These are phyloP conservation scores for Diplodia corticola DNA, from an alignment of 2,329 filamentous ascomycete species.

Conservation along the genomic window DNA sequence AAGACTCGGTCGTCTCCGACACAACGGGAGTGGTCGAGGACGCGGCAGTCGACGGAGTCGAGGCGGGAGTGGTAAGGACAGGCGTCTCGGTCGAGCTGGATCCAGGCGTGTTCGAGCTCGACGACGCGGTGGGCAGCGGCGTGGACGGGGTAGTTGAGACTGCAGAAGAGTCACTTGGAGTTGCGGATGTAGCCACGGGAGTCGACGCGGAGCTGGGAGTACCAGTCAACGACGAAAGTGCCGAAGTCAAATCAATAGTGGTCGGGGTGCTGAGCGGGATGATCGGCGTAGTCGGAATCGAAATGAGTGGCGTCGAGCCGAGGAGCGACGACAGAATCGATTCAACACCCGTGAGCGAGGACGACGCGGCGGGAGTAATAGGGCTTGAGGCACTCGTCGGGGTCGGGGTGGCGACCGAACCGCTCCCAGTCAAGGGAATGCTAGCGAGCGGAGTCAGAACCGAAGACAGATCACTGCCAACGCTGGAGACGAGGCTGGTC, in stretches of 20 bases:
- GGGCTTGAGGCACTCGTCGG: conserved; percentile 1
- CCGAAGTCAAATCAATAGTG: conserved; percentile 16
- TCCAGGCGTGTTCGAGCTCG: background rate
- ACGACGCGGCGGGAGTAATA: background rate
- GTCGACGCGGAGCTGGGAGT: conserved; percentile 6
- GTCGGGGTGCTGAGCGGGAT: conserved; percentile 20
- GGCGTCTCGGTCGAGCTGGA: background rate
- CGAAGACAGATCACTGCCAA: conserved; percentile 4
- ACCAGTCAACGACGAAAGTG: conserved; percentile 6
- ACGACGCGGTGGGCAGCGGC: background rate
- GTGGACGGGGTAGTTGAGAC: conserved; percentile 10
- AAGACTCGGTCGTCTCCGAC: conserved; percentile 2
- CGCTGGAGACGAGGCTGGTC: conserved; percentile 13
- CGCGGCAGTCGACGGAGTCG: background rate
- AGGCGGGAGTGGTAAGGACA: background rate
- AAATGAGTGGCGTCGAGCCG: conserved; percentile 10
- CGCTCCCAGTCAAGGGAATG: background rate
- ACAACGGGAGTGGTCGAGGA: background rate
- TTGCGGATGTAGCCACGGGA: conserved; percentile 5
- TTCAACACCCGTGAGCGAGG: background rate
- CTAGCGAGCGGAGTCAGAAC: conserved; percentile 6
- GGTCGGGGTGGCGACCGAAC: background rate
- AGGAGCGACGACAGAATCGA: conserved; percentile 20
- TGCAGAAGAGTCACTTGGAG: background rate
- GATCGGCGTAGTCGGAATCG: conserved; percentile 20